phyloP scores from a whole-genome alignment of 495 filamentous ascomycete species.

The Bombardia bombarda region DNA sequence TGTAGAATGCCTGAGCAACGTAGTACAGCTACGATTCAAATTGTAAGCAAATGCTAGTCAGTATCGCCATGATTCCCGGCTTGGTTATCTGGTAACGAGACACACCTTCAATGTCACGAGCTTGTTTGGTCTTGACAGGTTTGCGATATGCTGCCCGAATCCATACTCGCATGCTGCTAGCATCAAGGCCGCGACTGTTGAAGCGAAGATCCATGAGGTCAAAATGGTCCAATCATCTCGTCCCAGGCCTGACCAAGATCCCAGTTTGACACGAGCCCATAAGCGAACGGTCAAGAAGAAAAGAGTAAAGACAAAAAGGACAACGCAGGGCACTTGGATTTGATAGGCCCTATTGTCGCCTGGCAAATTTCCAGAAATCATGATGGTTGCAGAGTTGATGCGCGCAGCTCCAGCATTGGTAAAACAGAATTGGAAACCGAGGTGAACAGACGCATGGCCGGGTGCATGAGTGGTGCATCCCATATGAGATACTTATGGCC shows the following conservation, averaged over 20 bases:
- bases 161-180: constrained; percentile 27
- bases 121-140: constrained; percentile 17
- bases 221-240: constrained; percentile 30
- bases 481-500: no score
- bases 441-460: no score
- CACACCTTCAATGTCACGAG: constrained; percentile 25
- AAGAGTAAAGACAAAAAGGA: constrained; percentile 26
- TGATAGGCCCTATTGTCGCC: constrained; percentile 20
- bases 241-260: constrained; percentile 22
- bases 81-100: no score
- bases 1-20: constrained; percentile 23
- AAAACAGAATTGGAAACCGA: no score
- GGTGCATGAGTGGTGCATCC: no score
- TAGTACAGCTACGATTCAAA: constrained; percentile 17
- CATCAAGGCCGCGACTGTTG: constrained; percentile 20
- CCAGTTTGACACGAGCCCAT: constrained; percentile 18
- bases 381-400: no score
- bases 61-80: no score
- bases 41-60: neutral
- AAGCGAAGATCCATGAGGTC: constrained; percentile 23
- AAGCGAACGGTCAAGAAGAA: constrained; percentile 22
- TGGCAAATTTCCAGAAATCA: constrained; percentile 8
- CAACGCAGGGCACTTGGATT: constrained; percentile 24
- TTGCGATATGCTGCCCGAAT: constrained; percentile 27
- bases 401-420: no score